Evolutionary conservation across 2,329 filamentous ascomycete genomes (phyloP), one percentile per base, ranked within the genome.

Genomic region (Colletotrichum magnum): DNA sequence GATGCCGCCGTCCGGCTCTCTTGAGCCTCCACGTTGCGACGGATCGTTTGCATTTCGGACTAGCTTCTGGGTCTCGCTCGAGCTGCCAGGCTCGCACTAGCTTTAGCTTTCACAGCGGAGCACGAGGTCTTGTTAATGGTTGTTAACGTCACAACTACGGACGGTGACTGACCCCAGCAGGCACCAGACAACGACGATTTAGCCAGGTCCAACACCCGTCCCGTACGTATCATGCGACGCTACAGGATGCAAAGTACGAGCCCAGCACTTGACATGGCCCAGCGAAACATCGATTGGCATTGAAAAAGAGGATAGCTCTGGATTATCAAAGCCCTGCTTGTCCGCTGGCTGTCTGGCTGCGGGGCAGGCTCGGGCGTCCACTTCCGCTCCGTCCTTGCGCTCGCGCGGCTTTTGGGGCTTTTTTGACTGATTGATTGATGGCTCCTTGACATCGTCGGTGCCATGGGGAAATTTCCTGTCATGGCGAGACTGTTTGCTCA

Each of bases 371-470:
- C 60, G 26, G 57, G 50, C 57, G 28, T 50, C 64, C 58, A 28
- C 50, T 43, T 51, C 52, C 50, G 41, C 64, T 21, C 45, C 43
- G 18, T 15, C 43, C 39, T 63, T 57, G 64, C 43, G 18, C 43
- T 50, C 64, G 58, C 64, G 43, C 64, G 58, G 58, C 58, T 26
- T 50, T 50, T 45, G 41, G 41, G 51, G 24, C 39, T 56, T 39
- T 21, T 59, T 47, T 54, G 21, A 51, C 32, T 54, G 61, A 56
- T 26, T 59, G 66, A 51, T 48, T 65, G 61, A 65, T 58, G 61
- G 54, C 66, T 68, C 63, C 39, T 48, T 67, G 67, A 66, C 62
- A 45, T 52, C 57, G 62, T 57, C 51, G 52, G 47, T 69, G 67
- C 50, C 51, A 28, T 57, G 56, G 56, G 51, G 52, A 43, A 18